A percentile compares a stretch with the other conserved stretches of the same genome.
phyloP scores from a whole-genome alignment of 2,329 filamentous ascomycete species.

The Paecilomyces dactylethromorphus region DNA sequence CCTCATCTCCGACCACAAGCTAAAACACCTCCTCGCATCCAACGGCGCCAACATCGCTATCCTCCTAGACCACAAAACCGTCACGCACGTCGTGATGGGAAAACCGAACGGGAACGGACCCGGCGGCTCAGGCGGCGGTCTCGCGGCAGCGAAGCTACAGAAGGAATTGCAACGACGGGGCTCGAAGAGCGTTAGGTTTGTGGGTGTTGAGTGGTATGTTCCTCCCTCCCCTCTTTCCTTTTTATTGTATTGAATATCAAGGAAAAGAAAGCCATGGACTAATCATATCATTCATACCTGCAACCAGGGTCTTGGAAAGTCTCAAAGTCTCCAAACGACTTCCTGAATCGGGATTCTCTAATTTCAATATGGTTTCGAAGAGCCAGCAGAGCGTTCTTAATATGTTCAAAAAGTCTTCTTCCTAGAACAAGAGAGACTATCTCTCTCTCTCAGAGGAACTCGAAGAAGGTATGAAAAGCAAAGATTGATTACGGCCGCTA shows the following conservation, averaged over 20 bases:
- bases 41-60: constrained; percentile 69
- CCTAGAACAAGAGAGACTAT: too few species aligned
- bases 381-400: constrained; percentile 60
- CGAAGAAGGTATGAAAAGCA: too few species aligned
- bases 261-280: neutral
- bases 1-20: constrained; percentile 73
- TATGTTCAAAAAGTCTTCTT: constrained; percentile 32
- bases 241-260: neutral
- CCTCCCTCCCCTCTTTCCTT: constrained; percentile 6
- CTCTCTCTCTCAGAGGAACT: too few species aligned
- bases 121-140: constrained; percentile 65
- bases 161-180: constrained; percentile 65
- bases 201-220: constrained; percentile 70
- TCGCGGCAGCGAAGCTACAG: constrained; percentile 72
- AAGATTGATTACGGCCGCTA: too few species aligned
- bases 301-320: constrained; percentile 76
- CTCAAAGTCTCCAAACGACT: constrained; percentile 68
- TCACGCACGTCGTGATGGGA: constrained; percentile 83
- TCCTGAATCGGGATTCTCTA: constrained; percentile 65
- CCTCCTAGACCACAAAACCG: constrained; percentile 62
- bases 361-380: constrained; percentile 54
- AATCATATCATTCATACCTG: neutral
- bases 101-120: constrained; percentile 41
- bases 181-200: constrained; percentile 68
- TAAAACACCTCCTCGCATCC: constrained; percentile 69